A percentile compares a stretch with the other conserved stretches of the same genome.
Conservation (phyloP, 192 early-diverging fungal species). For the Dimargaris xerosporica region DNA sequence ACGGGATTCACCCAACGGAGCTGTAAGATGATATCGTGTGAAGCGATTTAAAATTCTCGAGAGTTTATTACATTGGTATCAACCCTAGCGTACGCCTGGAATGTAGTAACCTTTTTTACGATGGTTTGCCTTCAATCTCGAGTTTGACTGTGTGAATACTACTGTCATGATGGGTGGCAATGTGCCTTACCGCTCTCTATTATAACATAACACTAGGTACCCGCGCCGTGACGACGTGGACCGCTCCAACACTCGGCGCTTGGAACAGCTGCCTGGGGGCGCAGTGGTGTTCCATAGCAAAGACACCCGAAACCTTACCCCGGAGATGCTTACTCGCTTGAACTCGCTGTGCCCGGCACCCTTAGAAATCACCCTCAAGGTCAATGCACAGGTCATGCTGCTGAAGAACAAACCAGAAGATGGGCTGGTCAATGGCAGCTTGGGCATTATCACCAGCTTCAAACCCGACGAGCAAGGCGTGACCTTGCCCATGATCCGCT, state of each 20-base stretch:
- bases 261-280: slow-evolving; percentile 37
- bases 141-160: no score
- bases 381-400: slow-evolving; percentile 75
- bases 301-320: slow-evolving; percentile 19
- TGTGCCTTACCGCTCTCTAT: no score
- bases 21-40: slow-evolving; percentile 24
- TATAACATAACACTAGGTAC: slow-evolving; percentile 7
- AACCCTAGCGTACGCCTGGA: no score
- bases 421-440: slow-evolving; percentile 64
- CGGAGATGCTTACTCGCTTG: slow-evolving; percentile 14
- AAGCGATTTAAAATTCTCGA: no score
- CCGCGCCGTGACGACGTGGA: slow-evolving; percentile 65
- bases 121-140: no score
- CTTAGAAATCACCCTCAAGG: slow-evolving; percentile 45
- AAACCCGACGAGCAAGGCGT: slow-evolving; percentile 12
- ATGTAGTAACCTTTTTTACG: no score
- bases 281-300: slow-evolving; percentile 26
- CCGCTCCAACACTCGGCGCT: slow-evolving; percentile 36
- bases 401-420: slow-evolving; percentile 51
- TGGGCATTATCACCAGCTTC: slow-evolving; percentile 40
- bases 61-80: no score
- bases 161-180: no score
- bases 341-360: slow-evolving; percentile 42
- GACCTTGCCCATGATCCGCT: slow-evolving; percentile 23
- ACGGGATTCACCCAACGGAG: slow-evolving; percentile 48